Evolutionary conservation across 495 filamentous ascomycete species (phyloP).

Genomic region (Xylaria longipes): DNA sequence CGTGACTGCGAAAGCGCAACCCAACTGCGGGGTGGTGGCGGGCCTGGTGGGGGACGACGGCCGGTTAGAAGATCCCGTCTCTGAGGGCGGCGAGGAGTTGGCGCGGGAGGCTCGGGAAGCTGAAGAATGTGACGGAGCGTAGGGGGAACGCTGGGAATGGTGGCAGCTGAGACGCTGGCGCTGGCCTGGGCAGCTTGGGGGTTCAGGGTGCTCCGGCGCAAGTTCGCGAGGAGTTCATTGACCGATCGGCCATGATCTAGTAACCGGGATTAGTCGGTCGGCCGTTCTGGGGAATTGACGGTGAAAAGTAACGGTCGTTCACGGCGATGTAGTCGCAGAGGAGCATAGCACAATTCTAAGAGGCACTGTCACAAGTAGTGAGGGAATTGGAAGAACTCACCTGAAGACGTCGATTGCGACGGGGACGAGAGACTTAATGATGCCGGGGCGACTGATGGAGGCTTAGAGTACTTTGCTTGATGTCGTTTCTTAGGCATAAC

Average conservation of each 20-base stretch:
- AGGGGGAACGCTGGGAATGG: constrained; percentile 55
- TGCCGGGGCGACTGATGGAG: constrained; percentile 56
- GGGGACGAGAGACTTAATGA: constrained; percentile 46
- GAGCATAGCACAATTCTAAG: background rate
- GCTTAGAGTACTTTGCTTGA: constrained; percentile 55
- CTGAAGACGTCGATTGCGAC: constrained; percentile 31
- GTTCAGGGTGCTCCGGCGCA: constrained; percentile 50
- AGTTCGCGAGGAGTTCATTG: constrained; percentile 57
- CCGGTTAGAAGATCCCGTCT: constrained; percentile 48
- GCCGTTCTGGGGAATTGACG: constrained; percentile 17
- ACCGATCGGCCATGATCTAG: constrained; percentile 46
- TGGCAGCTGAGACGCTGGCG: constrained; percentile 30
- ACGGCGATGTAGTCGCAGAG: background rate
- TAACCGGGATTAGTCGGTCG: background rate
- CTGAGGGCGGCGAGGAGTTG: constrained; percentile 62
- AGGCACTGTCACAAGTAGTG: background rate
- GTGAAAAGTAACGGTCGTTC: background rate
- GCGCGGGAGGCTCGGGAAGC: constrained; percentile 72
- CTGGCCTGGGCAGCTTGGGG: constrained; percentile 21
- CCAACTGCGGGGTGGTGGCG: constrained; percentile 77
- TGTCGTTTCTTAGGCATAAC: constrained; percentile 65
- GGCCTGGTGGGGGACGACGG: constrained; percentile 64
- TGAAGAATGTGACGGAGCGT: constrained; percentile 65
- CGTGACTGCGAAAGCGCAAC: constrained; percentile 44
- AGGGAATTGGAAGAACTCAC: constrained; percentile 15